Evolutionary conservation across 345 rosid genomes (phyloP), one percentile per base, ranked within the genome.

Genomic region (Eucalyptus viminalis): DNA sequence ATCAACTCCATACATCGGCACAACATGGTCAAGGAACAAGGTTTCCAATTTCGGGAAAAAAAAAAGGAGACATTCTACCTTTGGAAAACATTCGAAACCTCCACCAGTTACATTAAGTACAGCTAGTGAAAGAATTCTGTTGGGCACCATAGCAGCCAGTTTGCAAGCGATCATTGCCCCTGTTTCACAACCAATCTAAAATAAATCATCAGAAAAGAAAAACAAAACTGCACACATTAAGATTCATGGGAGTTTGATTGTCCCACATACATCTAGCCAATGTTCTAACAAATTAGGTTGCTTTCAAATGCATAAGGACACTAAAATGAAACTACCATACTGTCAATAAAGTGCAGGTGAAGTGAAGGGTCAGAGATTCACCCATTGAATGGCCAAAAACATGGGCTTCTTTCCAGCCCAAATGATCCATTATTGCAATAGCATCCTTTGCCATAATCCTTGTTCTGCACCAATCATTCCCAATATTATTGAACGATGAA

Each of bases 141-240:
- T 91, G 3, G 99, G 99, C 87, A 91, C 99, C 95, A 95, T 91
- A 87, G 98, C 97, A 87, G 99, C 99, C 92, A 98, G 87, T 91
- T 98, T 97, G 93, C 97, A 97, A 94, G 99, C 94, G 89, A 98
- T 94, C 99, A 98, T 98, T 53, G 96, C 99, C 90, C 99, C 99
- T 98, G 89, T 90, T 89, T 81, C 50, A 47, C 91, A 89, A 49
- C 56, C 62, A 47, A 76, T 76, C 47, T 37, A 76, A 76, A 76
- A 11, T 22, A 2, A 76, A 76, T 40, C 2, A 76, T 40, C 24
- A 19, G 53, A 22, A 49, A 69, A 65, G 58, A 88, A 87, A n/a
- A 16, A n/a, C 5, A 12, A 43, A 87, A 86, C 54, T 76, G 47
- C 85, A 76, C 47, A 21, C 13, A 76, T 37, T 76, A 1, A 21